phyloP scores from a whole-genome alignment of 495 filamentous ascomycete species.

The Oidiodendron maius region DNA sequence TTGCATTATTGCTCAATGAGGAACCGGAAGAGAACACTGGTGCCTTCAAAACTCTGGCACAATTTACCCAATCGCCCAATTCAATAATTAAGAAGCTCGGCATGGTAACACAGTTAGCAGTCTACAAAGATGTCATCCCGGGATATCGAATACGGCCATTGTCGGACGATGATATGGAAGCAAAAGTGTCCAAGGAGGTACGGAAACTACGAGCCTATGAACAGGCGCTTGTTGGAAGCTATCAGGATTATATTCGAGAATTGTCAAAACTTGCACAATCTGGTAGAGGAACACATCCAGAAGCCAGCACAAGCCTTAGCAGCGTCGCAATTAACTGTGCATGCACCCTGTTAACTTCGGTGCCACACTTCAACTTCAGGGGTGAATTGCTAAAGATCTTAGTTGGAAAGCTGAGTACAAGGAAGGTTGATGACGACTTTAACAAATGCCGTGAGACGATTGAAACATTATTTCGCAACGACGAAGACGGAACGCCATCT shows the following conservation, averaged over 20 bases:
- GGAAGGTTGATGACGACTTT: conserved; percentile 63
- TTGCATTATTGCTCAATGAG: conserved; percentile 79
- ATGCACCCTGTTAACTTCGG: conserved; percentile 66
- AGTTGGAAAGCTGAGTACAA: conserved; percentile 70
- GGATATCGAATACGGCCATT: conserved; percentile 89
- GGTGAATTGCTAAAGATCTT: conserved; percentile 80
- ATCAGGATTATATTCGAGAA: conserved; percentile 75
- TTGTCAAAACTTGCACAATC: conserved; percentile 57
- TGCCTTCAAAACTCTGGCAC: conserved; percentile 68
- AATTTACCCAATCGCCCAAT: conserved; percentile 64
- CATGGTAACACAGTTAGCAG: conserved; percentile 74
- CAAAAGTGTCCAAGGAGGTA: conserved; percentile 89
- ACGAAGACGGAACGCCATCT: conserved; percentile 82
- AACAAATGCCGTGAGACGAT: conserved; percentile 73
- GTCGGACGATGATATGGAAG: conserved; percentile 60
- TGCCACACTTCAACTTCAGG: conserved; percentile 96
- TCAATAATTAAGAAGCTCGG: conserved; percentile 75
- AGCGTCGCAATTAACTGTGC: conserved; percentile 80
- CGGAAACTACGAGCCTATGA: conserved; percentile 74
- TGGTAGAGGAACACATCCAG: conserved; percentile 25
- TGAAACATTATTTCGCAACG: conserved; percentile 75
- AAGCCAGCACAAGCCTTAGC: conserved; percentile 39
- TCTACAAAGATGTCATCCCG: conserved; percentile 95
- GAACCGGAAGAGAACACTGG: conserved; percentile 86
- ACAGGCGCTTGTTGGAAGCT: conserved; percentile 72